Percentiles rank a stretch among this genome's conserved stretches.
Evolutionary conservation across 331 rosid species (phyloP).

Genomic region (Erythrophleum ivorense): DNA sequence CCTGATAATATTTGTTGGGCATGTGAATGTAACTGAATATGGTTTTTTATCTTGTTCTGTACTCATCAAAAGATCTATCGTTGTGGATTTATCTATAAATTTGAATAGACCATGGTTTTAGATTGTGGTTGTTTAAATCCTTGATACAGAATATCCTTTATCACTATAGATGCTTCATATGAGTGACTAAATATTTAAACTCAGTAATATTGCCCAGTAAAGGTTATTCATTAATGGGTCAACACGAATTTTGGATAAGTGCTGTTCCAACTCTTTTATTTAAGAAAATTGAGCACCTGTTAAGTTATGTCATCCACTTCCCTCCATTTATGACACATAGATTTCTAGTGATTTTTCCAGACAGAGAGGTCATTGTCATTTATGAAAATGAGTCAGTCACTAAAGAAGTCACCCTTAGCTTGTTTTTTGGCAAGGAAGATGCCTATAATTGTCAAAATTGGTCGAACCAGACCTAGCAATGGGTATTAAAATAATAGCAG

Average conservation of each 20-base stretch:
- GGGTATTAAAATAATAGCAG: not conserved
- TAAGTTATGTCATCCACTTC: not conserved
- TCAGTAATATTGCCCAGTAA: not conserved
- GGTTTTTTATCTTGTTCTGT: slow-evolving; percentile 25
- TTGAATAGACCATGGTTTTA: not conserved
- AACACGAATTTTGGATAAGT: not conserved
- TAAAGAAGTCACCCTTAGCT: slow-evolving; percentile 9
- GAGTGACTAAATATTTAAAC: not conserved
- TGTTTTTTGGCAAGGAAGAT: slow-evolving; percentile 15
- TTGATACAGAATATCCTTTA: slow-evolving; percentile 4
- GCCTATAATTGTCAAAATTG: slow-evolving; percentile 10
- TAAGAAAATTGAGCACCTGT: not conserved
- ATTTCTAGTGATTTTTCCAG: not conserved
- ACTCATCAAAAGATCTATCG: slow-evolving; percentile 12
- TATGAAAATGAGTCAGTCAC: slow-evolving; percentile 8
- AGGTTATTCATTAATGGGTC: not conserved
- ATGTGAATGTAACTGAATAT: slow-evolving; percentile 18
- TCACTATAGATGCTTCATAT: not conserved
- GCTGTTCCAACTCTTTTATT: not conserved
- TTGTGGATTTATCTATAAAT: slow-evolving; percentile 10
- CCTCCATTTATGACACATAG: not conserved
- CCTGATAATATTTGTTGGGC: slow-evolving; percentile 29
- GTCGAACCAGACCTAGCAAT: slow-evolving; percentile 5
- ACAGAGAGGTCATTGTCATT: not conserved
- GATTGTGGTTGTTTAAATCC: not conserved